Evolutionary conservation across 345 rosid species (phyloP), one percentile per base, ranked within the genome.

Genomic region (Dipteronia dyeriana): DNA sequence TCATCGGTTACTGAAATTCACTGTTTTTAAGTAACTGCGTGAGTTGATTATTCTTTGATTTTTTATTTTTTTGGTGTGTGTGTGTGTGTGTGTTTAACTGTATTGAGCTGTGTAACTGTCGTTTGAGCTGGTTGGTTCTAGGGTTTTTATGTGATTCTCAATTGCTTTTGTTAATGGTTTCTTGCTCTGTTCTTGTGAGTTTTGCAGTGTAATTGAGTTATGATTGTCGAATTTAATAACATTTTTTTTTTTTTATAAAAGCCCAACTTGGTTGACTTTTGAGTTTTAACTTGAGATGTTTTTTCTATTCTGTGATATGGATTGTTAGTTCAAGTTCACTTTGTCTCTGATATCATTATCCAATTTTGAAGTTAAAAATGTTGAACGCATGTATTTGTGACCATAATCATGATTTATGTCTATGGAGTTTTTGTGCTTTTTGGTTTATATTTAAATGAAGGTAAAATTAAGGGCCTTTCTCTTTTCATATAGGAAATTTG

Each of bases 221-320:
- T 49, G 31, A 67, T 75, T 75, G 17, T 45, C n/a, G 69, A 16
- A 11, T 56, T 74, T 76, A 38, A 11, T 10, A 2, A 1, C 49
- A 38, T 75, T 26, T 31, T 34, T 34, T 31, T 31, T 34, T 34
- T 0, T 34, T 34, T 3, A 34, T 34, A 34, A 34, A 34, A 4
- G 6, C 23, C 34, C 9, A 26, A 66, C 70, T 74, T 78, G 82
- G 86, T 87, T 84, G 84, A 77, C 87, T 87, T 81, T 82, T 11
- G 34, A 59, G 26, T n/a, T 67, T 71, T 67, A 72, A 4, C 66
- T 79, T 71, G 31, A 54, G 71, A 71, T 47, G 23, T 78, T 75
- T 25, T 25, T 68, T 75, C 68, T 76, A 65, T 82, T 76, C 34
- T 71, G 8, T 81, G 66, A 49, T 51, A 23, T 54, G 69, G 26